Percentiles rank a stretch among this genome's conserved stretches.
Evolutionary conservation across 768 basidiomycete genomes (phyloP).

Genomic region (Kockovaella imperatae): DNA sequence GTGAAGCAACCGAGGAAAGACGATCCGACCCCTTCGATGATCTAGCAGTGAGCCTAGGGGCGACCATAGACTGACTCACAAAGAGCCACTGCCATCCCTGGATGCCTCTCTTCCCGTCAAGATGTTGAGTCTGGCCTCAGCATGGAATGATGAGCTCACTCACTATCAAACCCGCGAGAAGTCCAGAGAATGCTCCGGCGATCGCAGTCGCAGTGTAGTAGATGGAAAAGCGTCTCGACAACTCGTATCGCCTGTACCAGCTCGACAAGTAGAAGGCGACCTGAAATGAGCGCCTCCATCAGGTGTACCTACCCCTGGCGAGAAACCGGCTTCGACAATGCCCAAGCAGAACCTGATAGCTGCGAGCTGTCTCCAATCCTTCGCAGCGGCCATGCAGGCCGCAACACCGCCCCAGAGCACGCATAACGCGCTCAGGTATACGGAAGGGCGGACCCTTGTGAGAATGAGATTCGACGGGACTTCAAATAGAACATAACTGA

Average conservation of each 20-base stretch:
- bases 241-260: conserved; percentile 38
- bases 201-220: conserved; percentile 45
- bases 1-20: conserved; percentile 32
- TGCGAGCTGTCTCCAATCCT: conserved; percentile 33
- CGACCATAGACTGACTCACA: conserved; percentile 7
- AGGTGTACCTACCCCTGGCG: conserved; percentile 6
- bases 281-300: conserved; percentile 6
- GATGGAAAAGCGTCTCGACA: conserved; percentile 40
- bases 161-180: conserved; percentile 43
- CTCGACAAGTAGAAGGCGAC: conserved; percentile 30
- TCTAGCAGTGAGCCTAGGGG: no score
- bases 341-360: conserved; percentile 22
- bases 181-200: conserved; percentile 44
- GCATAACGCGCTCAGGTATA: conserved; percentile 40
- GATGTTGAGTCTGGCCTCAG: conserved; percentile 27
- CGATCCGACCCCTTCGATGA: conserved; percentile 34
- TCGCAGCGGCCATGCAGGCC: conserved; percentile 36
- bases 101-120: conserved; percentile 35
- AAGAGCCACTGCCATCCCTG: conserved; percentile 40
- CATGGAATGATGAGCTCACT: no score
- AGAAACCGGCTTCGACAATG: conserved; percentile 19
- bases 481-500: conserved; percentile 33
- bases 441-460: conserved; percentile 34
- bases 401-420: conserved; percentile 42
- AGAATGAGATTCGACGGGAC: conserved; percentile 40